Conservation (phyloP, 352 stramenopile genomes). For the Globisporangium acanthophoron region DNA sequence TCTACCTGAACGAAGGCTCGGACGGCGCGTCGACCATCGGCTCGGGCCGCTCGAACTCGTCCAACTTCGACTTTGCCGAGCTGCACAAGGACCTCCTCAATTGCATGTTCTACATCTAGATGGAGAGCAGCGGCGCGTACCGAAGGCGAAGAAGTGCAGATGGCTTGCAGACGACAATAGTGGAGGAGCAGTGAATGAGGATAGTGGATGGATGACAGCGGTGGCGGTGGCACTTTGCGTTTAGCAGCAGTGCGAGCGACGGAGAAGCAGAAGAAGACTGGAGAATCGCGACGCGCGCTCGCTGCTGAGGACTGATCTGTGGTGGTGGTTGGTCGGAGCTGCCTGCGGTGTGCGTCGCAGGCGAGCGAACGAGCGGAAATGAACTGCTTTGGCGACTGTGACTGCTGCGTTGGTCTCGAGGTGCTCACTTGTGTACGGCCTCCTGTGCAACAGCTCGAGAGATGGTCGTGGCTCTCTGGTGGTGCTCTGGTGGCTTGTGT, state of each 20-base stretch:
- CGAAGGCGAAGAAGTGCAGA: background rate
- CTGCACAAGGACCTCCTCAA: slow-evolving; percentile 15
- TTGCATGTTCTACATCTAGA: slow-evolving; percentile 17
- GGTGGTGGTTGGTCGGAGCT: background rate
- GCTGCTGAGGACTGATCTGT: background rate
- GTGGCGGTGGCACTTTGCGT: background rate
- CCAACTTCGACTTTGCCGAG: slow-evolving; percentile 15
- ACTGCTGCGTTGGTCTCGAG: background rate
- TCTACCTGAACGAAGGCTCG: slow-evolving; percentile 37
- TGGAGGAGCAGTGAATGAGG: background rate
- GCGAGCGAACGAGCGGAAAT: background rate
- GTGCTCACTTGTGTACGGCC: too few species aligned
- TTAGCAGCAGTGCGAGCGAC: background rate
- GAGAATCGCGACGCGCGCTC: background rate
- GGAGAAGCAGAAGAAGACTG: background rate
- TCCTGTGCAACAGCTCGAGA: too few species aligned
- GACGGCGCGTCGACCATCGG: slow-evolving; percentile 15
- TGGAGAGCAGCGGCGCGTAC: background rate
- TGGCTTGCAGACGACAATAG: background rate
- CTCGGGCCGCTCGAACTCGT: slow-evolving; percentile 13
- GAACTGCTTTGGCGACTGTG: background rate
- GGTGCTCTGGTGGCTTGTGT: background rate
- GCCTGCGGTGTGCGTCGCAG: too few species aligned
- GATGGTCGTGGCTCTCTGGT: too few species aligned
- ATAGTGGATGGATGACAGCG: too few species aligned